Conservation (phyloP, 345 rosid species). For the Physaria fendleri region DNA sequence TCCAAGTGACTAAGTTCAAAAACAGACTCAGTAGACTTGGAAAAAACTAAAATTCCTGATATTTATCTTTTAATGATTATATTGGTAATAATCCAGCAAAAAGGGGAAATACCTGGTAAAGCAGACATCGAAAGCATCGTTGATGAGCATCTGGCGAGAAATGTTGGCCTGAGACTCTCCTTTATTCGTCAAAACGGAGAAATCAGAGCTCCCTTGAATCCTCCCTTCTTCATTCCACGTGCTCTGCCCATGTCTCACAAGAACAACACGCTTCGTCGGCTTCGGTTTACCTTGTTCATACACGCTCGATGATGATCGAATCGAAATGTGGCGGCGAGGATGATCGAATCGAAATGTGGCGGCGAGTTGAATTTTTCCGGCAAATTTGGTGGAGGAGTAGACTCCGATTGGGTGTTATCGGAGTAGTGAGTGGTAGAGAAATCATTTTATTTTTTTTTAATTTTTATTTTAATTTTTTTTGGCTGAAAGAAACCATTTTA, state of each 20-base stretch:
- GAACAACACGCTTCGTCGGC: constrained; percentile 69
- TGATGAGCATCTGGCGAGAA: constrained; percentile 79
- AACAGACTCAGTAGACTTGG: neutral
- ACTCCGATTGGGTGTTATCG: constrained; percentile 26
- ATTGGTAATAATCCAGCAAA: no score
- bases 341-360: no score
- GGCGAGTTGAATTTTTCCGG: constrained; percentile 9
- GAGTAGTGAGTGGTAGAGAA: constrained; percentile 30
- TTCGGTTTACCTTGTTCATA: constrained; percentile 28
- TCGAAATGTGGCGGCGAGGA: no score
- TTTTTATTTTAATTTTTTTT: no score
- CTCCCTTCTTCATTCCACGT: constrained; percentile 91
- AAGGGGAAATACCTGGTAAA: no score
- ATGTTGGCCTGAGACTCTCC: constrained; percentile 90
- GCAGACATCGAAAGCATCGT: constrained; percentile 74
- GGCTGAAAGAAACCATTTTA: no score
- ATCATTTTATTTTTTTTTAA: constrained; percentile 40
- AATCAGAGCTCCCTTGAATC: constrained; percentile 94
- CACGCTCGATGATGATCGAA: constrained; percentile 37
- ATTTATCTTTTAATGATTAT: no score
- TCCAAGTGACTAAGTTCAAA: neutral
- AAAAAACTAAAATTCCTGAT: no score
- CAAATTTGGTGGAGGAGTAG: constrained; percentile 14
- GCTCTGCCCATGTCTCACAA: constrained; percentile 98
- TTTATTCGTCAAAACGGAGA: constrained; percentile 73